Percentiles rank a stretch among this genome's conserved stretches.
phyloP scores from a whole-genome alignment of 768 basidiomycete species.

The Pleurotus ostreatus region DNA sequence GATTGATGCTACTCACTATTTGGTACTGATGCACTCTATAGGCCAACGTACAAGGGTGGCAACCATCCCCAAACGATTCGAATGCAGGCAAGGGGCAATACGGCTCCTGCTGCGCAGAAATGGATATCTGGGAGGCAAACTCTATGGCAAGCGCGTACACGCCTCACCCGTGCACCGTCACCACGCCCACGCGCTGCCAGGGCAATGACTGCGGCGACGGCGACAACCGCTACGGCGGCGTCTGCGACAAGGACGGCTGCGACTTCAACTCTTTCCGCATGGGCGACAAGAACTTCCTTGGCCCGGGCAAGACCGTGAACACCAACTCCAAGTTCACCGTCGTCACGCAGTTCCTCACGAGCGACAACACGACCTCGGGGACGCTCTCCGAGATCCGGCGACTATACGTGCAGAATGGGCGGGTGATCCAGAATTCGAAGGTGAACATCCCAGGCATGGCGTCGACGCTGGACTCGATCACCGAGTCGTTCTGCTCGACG shows the following conservation, averaged over 20 bases:
- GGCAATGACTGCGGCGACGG: slow-evolving; percentile 24
- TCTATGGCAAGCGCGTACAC: slow-evolving; percentile 31
- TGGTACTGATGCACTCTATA: background rate
- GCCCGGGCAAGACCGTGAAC: slow-evolving; percentile 33
- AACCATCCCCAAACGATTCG: slow-evolving; percentile 16
- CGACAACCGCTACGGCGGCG: slow-evolving; percentile 25
- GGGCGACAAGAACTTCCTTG: slow-evolving; percentile 37
- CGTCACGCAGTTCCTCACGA: slow-evolving; percentile 40
- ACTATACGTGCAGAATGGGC: slow-evolving; percentile 16
- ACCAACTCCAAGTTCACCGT: slow-evolving; percentile 36
- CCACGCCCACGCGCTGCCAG: slow-evolving; percentile 30
- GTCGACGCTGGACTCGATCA: slow-evolving; percentile 32
- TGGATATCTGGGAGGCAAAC: slow-evolving; percentile 42
- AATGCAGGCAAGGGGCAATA: slow-evolving; percentile 33
- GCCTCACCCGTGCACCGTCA: slow-evolving; percentile 35
- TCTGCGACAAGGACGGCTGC: slow-evolving; percentile 42
- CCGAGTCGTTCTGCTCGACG: slow-evolving; percentile 32
- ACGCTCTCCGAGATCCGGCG: slow-evolving; percentile 35
- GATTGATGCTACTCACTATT: background rate
- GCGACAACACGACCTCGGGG: slow-evolving; percentile 31
- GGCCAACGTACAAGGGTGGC: slow-evolving; percentile 40
- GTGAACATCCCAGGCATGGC: slow-evolving; percentile 27
- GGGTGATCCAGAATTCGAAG: slow-evolving; percentile 35
- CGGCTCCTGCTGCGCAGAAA: slow-evolving; percentile 36
- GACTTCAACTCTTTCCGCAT: slow-evolving; percentile 46